These are phyloP conservation scores for Bathelium albidoporum DNA, from an alignment of 495 filamentous ascomycete species.

Conservation along the genomic window DNA sequence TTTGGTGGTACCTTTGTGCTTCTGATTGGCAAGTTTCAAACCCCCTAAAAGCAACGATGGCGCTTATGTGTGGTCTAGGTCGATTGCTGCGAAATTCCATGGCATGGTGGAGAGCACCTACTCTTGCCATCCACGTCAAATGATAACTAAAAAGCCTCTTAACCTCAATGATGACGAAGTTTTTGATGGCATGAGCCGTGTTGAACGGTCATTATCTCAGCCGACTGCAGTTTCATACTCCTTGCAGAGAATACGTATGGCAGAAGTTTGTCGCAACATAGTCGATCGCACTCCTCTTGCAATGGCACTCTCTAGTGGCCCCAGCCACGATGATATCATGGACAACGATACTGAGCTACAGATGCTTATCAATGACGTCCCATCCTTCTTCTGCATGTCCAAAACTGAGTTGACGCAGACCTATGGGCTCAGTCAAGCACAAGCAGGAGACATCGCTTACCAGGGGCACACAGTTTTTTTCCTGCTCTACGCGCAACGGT, in stretches of 20 bases:
- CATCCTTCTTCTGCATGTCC: conserved; percentile 14
- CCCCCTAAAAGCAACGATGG: too few species aligned
- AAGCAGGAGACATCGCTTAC: conserved; percentile 20
- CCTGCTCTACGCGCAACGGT: conserved; percentile 30
- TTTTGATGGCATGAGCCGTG: conserved; percentile 23
- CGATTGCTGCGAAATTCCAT: conserved; percentile 28
- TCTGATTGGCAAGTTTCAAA: conserved; percentile 36
- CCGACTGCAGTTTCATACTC: conserved; percentile 39
- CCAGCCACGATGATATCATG: conserved; percentile 21
- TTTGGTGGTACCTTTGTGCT: conserved; percentile 42
- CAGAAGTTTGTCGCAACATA: conserved; percentile 36
- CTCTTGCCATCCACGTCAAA: conserved; percentile 33
- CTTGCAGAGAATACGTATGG: conserved; percentile 37
- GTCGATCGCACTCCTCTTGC: conserved; percentile 32
- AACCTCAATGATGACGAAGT: conserved; percentile 41
- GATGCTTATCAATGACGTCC: conserved; percentile 21
- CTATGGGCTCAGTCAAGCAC: neutral
- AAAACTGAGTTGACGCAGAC: conserved; percentile 3
- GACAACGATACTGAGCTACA: conserved; percentile 29
- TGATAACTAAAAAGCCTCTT: conserved; percentile 35
- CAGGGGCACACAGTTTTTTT: conserved; percentile 33
- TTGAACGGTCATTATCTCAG: conserved; percentile 28
- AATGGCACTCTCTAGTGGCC: conserved; percentile 3
- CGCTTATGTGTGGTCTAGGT: conserved; percentile 27
- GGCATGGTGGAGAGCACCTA: conserved; percentile 35